Percentiles rank a stretch among this genome's conserved stretches.
phyloP scores from a whole-genome alignment of 75 land plant species.

The Pinus tabuliformis region DNA sequence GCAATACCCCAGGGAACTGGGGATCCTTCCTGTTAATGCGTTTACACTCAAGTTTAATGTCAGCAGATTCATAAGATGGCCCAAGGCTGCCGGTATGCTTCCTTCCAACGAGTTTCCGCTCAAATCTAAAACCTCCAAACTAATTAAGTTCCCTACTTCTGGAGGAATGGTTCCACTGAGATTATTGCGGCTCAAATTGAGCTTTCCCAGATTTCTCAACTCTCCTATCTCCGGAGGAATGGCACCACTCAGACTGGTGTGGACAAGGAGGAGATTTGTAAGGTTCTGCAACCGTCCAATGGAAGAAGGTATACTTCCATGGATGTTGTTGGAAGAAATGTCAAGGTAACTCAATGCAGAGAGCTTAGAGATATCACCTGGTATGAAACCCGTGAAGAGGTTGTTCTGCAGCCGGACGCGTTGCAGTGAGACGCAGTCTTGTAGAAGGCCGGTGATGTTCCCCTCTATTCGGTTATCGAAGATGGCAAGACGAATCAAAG shows the following conservation, averaged over 20 bases:
- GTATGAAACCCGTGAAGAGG: constrained; percentile 34
- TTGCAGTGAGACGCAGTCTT: background rate
- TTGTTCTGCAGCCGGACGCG: background rate
- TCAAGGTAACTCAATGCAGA: constrained; percentile 11
- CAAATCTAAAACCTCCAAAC: constrained; percentile 57
- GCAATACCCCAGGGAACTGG: too few species aligned
- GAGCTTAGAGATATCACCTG: constrained; percentile 33
- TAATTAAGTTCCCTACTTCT: constrained; percentile 39
- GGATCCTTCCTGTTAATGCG: too few species aligned
- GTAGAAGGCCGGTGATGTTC: background rate
- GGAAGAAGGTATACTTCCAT: constrained; percentile 17
- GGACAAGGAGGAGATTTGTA: constrained; percentile 45
- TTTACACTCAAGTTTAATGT: too few species aligned
- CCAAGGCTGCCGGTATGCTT: constrained; percentile 39
- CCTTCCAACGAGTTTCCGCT: constrained; percentile 59
- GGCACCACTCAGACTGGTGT: constrained; percentile 46
- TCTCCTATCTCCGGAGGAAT: constrained; percentile 50
- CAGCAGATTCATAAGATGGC: background rate
- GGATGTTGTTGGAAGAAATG: constrained; percentile 35
- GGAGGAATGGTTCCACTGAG: constrained; percentile 54
- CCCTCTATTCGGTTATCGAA: background rate
- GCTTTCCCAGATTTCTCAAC: constrained; percentile 26
- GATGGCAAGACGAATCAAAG: background rate
- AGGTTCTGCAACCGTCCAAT: constrained; percentile 48
- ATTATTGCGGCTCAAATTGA: constrained; percentile 33